Evolutionary conservation across 2,329 filamentous ascomycete species (phyloP), one percentile per base, ranked within the genome.

Genomic region (Sclerotinia trifoliorum): DNA sequence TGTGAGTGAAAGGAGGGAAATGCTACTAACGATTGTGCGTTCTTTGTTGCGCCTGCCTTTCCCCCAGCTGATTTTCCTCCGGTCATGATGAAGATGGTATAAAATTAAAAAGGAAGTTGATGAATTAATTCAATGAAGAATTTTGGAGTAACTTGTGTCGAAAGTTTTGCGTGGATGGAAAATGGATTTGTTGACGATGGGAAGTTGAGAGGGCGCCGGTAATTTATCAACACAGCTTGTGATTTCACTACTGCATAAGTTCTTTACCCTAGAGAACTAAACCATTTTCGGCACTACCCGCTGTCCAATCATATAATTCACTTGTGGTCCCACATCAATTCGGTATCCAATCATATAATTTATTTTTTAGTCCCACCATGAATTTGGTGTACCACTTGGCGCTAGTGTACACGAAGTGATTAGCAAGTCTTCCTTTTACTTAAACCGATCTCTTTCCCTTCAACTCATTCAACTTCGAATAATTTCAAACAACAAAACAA

Each of bases 11-110:
- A 55, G 70, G 71, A 71, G 29, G 54, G 63, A 57, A 69, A 60
- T n/a, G 24, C 39, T 24, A 91, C 94, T 89, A 85, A 98, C 95
- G 94, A 97, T 88, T 98, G 95, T 80, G 95, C 92, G 87, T 91
- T 96, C 93, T 99, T 99, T 86, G 91, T 90, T 86, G 94, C 93
- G 85, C 91, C 94, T 86, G 94, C 94, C 91, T 98, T 98, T 90
- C 95, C 95, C 84, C 95, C 95, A 85, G 65, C 56, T 26, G 94
- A 97, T 86, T 99, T 99, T 84, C 95, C 94, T 88, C 94, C 94
- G 93, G 95, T 96, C 95, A 99, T 99, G 91, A 92, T 97, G 90
- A 87, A 78, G 77, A 78, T 81, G 78, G 64, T 75, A 70, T 75
- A 79, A 77, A 76, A 74, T 76, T 74, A 48, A 71, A 51, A 63